Percentiles rank a stretch among this genome's conserved stretches.
Evolutionary conservation across 176 grass and related monocot species (phyloP).

Genomic region (maize (Zea mays)): Zm-B73-REFERENCE-NAM-5.0 NC_050100.1:4019001-4019500

Average conservation of each 20-base stretch:
- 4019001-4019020: constrained; percentile 77
- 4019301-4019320: neutral
- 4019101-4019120: constrained; percentile 43
- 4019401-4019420: too few species aligned
- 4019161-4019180: constrained; percentile 73
- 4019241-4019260: constrained; percentile 27
- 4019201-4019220: constrained; percentile 96
- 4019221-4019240: constrained; percentile 72
- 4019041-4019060: constrained; percentile 75
- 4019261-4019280: constrained; percentile 15
- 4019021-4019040: constrained; percentile 75
- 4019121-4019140: constrained; percentile 84
- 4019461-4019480: too few species aligned
- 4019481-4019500: too few species aligned
- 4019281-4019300: neutral
- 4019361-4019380: too few species aligned
- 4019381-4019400: too few species aligned
- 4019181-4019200: constrained; percentile 77
- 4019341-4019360: too few species aligned
- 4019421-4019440: too few species aligned
- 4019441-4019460: too few species aligned
- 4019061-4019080: constrained; percentile 51
- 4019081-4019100: constrained; percentile 50
- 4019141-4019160: constrained; percentile 72
- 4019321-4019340: too few species aligned